Percentiles rank a stretch among this genome's conserved stretches.
Conservation (phyloP, 2,329 filamentous ascomycete species). For the Xylaria sp. region DNA sequence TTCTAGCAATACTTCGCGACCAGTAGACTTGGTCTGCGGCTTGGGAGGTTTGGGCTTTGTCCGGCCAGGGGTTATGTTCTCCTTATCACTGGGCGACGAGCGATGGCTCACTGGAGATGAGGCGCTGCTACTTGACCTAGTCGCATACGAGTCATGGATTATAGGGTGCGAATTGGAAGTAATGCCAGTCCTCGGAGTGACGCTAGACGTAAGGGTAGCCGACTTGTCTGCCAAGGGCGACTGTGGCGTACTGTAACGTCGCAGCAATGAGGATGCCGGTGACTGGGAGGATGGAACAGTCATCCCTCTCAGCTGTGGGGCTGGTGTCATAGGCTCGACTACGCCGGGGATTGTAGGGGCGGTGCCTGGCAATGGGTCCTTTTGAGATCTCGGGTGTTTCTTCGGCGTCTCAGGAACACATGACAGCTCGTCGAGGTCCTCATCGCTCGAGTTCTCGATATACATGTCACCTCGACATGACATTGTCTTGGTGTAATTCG, state of each 20-base stretch:
- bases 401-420: constrained; percentile 27
- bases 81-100: constrained; percentile 32
- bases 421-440: constrained; percentile 20
- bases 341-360: constrained; percentile 22
- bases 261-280: constrained; percentile 26
- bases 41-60: constrained; percentile 32
- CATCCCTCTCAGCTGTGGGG: constrained; percentile 22
- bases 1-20: constrained; percentile 26
- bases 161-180: constrained; percentile 32
- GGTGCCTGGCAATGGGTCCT: constrained; percentile 1
- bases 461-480: constrained; percentile 19
- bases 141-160: constrained; percentile 25
- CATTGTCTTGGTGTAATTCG: constrained; percentile 17
- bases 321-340: constrained; percentile 26
- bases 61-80: constrained; percentile 33
- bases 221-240: constrained; percentile 29
- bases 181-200: constrained; percentile 23
- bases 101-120: constrained; percentile 26
- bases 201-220: constrained; percentile 20
- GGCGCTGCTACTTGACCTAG: constrained; percentile 21
- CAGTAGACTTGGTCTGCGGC: constrained; percentile 17
- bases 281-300: constrained; percentile 31
- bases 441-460: constrained; percentile 28
- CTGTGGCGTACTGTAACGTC: constrained; percentile 22
- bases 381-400: constrained; percentile 15